Evolutionary conservation across 1,139 yeast species (phyloP).

Genomic region (Spathaspora sp.): DNA sequence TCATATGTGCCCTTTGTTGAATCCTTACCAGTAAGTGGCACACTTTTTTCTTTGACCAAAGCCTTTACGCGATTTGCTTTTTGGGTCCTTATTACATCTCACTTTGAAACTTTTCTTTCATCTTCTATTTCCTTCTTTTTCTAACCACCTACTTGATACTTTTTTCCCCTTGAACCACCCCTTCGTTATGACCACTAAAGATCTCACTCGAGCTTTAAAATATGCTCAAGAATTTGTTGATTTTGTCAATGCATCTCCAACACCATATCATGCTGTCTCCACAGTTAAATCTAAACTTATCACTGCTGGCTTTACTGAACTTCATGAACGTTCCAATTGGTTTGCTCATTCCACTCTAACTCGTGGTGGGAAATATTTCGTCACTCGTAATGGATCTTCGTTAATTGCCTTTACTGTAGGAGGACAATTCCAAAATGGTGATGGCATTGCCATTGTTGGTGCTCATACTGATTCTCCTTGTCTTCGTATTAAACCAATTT

Average conservation of each 20-base stretch:
- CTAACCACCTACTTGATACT: background rate
- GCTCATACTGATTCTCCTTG: constrained; percentile 98
- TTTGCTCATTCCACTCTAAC: constrained; percentile 17
- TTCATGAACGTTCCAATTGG: constrained; percentile 80
- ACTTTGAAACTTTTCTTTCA: background rate
- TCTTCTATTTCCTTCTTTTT: background rate
- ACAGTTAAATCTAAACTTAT: constrained; percentile 54
- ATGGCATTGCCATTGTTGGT: constrained; percentile 85
- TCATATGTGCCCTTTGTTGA: constrained; percentile 2
- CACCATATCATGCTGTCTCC: constrained; percentile 92
- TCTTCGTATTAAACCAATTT: constrained; percentile 85
- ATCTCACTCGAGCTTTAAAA: constrained; percentile 14
- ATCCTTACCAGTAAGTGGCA: background rate
- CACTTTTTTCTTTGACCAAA: background rate
- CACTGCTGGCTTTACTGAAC: constrained; percentile 67
- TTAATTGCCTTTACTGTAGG: constrained; percentile 87
- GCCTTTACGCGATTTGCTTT: background rate
- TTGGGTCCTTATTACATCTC: too few relatives aligned
- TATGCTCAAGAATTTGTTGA: constrained; percentile 64
- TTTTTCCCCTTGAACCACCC: background rate
- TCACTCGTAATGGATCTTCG: constrained; percentile 85
- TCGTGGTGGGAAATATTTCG: constrained; percentile 67
- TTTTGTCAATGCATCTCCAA: constrained; percentile 83
- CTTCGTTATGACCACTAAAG: constrained; percentile 5
- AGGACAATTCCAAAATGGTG: constrained; percentile 69